Evolutionary conservation across 768 basidiomycete genomes (phyloP), one percentile per base, ranked within the genome.

Genomic region (Rhodotorula taiwanensis): DNA sequence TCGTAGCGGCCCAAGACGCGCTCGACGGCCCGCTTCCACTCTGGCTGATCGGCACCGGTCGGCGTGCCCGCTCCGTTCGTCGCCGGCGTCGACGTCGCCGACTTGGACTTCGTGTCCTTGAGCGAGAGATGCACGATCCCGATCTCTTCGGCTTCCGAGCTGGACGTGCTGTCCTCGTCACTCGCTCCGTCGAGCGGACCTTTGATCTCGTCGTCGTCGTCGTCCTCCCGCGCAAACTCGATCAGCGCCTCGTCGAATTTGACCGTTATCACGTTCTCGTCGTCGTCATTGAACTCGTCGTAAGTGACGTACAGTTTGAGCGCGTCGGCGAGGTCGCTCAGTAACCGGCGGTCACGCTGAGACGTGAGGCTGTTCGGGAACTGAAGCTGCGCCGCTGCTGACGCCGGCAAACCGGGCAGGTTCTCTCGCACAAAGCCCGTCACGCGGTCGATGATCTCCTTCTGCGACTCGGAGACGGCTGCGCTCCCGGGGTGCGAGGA

Each of bases 231-330:
- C 20, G 67, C 62, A 15, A 85, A 86, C 45, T 88, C 83, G 30
- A 92, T 72, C 71, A 88, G 88, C 72, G 83, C 80, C 64, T 89
- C 88, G 43, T 67, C 68, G 41, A 69, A 74, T 62, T 58, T 70
- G 28, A 77, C 65, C n/a, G 75, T 75, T 20, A 78, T 71, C 16
- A 78, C 48, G 27, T 73, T 72, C 55, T 77, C 74, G 20, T 76
- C 77, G 50, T 89, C 79, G 11, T 87, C 87, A 65, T 92, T 87
- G 70, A 84, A 92, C 73, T 93, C 92, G 73, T 98, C 94, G 90
- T 92, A 99, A n/a, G 85, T 79, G 31, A 93, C 73, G 27, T 76
- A 80, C 18, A 98, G 80, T 73, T 89, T 84, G 48, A 98, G 75
- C 52, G 91, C 86, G 44, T 83, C 80, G 9, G 87, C 84, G 27